Conservation (phyloP, 768 basidiomycete species). For the Lactarius akahatsu region DNA sequence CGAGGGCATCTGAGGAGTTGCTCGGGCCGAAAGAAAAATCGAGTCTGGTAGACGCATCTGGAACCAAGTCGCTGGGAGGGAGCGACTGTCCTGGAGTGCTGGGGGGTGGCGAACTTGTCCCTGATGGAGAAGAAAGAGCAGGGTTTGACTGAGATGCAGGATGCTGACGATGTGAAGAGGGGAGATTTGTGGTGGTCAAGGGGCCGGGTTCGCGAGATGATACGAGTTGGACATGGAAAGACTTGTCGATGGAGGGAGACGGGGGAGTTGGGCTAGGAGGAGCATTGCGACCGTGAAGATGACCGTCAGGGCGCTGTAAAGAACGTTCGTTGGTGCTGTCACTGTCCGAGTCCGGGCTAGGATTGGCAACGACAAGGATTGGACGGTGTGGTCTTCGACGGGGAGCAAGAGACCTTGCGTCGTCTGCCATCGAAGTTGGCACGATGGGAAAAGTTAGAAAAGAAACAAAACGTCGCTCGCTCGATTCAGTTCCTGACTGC, state of each 20-base stretch:
- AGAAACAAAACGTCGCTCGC: not conserved
- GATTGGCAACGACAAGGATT: constrained; percentile 61
- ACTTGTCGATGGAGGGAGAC: constrained; percentile 33
- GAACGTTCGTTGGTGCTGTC: constrained; percentile 39
- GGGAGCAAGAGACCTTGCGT: constrained; percentile 43
- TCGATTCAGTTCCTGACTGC: not conserved
- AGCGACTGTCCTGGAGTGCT: constrained; percentile 56
- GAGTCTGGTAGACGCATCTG: constrained; percentile 40
- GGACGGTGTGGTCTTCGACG: constrained; percentile 35
- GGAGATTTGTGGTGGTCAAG: constrained; percentile 41
- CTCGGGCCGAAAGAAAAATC: constrained; percentile 32
- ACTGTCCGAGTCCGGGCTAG: constrained; percentile 48
- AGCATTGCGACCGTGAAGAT: constrained; percentile 32
- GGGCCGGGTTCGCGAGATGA: constrained; percentile 35
- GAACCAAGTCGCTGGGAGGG: constrained; percentile 43
- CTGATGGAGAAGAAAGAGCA: constrained; percentile 68
- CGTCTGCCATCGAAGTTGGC: constrained; percentile 55
- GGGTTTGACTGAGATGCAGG: constrained; percentile 48
- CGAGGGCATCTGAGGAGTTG: constrained; percentile 39
- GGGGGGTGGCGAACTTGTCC: constrained; percentile 68
- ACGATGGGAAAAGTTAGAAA: not conserved
- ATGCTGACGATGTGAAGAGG: constrained; percentile 32
- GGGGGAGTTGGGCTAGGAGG: constrained; percentile 35
- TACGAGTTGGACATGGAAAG: constrained; percentile 29
- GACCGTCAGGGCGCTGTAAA: constrained; percentile 16